Base-by-base conservation (phyloP, 163 green algal genomes). In the Chloroidium sp. region DNA sequence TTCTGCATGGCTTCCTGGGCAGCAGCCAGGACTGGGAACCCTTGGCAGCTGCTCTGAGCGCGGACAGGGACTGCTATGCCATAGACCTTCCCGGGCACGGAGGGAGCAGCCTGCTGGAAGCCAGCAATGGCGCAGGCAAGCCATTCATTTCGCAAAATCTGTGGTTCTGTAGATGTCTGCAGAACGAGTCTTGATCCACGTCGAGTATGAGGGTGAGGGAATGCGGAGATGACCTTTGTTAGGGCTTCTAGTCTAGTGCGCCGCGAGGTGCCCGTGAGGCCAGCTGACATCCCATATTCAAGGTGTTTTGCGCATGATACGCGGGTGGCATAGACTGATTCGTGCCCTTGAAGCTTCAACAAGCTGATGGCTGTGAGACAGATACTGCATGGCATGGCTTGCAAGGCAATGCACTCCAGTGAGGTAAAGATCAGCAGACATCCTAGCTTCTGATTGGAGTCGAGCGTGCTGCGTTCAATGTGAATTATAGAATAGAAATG, bases 1-100 rank as follows among this genome's bases (percentile, higher is more conserved):
- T 97, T 62, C 86, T 97, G 75, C 93, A 97, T 80, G 93, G 93
- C 76, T 97, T 97, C 86, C 80, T 97, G 78, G 93, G 93, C 2
- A 74, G n/a, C 10, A 75, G 82, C 2, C 75, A 82, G 1, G 92
- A 97, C 78, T 97, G 93, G 93, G 13, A 67, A 76, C 89, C 92
- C 0, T 64, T 95, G 3, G 92, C 77, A 74, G 57, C 3, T 8
- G 85, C 82, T 0, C 82, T 95, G n/a, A 83, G 83, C 4, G 82
- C 84, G 4, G 61, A 78, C 3, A 82, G 86, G 3, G 80, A 79
- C 36, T 94, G 89, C 83, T 3, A 95, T 1, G 90, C 92, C 0
- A 14, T 97, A 0, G 90, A 95, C 82, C 86, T 97, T 69, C 93
- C 91, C 2, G 94, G 93, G 0, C 93, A 97, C 80, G 93, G 92